Evolutionary conservation across 2,329 filamentous ascomycete species (phyloP).

Genomic region (Pyrenophora teres): DNA sequence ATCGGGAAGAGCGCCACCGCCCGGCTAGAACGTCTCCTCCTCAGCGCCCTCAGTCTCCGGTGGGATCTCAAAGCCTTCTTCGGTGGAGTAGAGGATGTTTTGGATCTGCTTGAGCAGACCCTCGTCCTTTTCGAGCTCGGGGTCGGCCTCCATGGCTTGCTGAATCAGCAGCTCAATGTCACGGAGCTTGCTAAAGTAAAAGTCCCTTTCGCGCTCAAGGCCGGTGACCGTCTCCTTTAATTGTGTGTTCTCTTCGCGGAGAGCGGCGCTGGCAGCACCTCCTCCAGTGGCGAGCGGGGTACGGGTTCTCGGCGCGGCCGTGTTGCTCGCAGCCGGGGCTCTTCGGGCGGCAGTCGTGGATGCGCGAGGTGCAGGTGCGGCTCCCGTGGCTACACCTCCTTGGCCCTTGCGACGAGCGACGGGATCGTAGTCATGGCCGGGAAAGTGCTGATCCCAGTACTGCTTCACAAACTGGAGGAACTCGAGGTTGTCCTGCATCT

Average conservation of each 20-base stretch:
- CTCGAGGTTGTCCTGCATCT: slow-evolving; percentile 99
- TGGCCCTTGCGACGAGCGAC: slow-evolving; percentile 81
- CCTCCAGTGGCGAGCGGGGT: slow-evolving; percentile 49
- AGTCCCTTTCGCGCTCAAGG: slow-evolving; percentile 93
- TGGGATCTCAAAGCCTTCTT: slow-evolving; percentile 83
- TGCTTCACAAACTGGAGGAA: slow-evolving; percentile 97
- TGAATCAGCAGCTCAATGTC: slow-evolving; percentile 96
- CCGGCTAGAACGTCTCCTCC: slow-evolving; percentile 62
- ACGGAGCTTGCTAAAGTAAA: slow-evolving; percentile 98
- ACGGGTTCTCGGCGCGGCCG: slow-evolving; percentile 48
- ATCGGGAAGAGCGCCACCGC: slow-evolving; percentile 1
- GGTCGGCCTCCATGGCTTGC: slow-evolving; percentile 88
- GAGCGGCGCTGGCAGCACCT: slow-evolving; percentile 68
- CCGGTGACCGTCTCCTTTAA: slow-evolving; percentile 96
- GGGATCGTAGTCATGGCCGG: slow-evolving; percentile 95
- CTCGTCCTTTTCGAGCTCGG: slow-evolving; percentile 91
- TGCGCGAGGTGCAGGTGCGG: slow-evolving; percentile 55
- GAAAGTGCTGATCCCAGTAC: slow-evolving; percentile 98
- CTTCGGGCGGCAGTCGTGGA: slow-evolving; percentile 53
- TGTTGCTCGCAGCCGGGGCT: slow-evolving; percentile 48
- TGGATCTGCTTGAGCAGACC: slow-evolving; percentile 95
- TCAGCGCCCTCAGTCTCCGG: slow-evolving; percentile 75
- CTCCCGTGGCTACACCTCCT: slow-evolving; percentile 58
- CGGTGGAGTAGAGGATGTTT: slow-evolving; percentile 94
- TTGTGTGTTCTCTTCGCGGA: slow-evolving; percentile 83